phyloP scores from a whole-genome alignment of 2,329 filamentous ascomycete species.

The Mollisia scopiformis region DNA sequence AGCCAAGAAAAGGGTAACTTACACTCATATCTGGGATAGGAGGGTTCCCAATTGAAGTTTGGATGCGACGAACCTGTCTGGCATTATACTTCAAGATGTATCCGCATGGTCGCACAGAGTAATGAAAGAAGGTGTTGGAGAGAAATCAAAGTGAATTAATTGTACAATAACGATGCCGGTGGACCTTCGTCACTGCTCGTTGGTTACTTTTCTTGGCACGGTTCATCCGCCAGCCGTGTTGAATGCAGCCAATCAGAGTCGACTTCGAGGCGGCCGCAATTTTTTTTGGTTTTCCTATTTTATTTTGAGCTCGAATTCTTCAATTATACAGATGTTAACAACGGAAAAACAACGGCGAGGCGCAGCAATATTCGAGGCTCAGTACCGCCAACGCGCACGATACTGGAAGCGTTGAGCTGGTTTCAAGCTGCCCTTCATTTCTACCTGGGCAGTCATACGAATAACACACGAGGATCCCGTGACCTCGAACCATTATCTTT shows the following conservation, averaged over 20 bases:
- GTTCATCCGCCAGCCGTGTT: not conserved
- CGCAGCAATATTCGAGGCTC: no score
- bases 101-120: not conserved
- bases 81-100: conserved; percentile 18
- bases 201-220: not conserved
- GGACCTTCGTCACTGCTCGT: not conserved
- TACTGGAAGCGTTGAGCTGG: no score
- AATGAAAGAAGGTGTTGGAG: not conserved
- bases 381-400: no score
- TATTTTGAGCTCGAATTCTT: not conserved
- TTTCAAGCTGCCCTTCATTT: not conserved
- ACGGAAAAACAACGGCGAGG: no score
- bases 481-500: not conserved
- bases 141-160: not conserved
- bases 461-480: not conserved
- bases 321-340: not conserved
- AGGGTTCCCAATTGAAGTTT: conserved; percentile 12
- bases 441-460: no score
- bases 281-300: not conserved
- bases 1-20: conserved; percentile 9
- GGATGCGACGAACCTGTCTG: conserved; percentile 1
- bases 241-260: not conserved
- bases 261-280: not conserved
- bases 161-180: not conserved
- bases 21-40: conserved; percentile 34